Base-by-base conservation (phyloP, 129 eudicot genomes). In the Centrapalus pauciflorus region DNA sequence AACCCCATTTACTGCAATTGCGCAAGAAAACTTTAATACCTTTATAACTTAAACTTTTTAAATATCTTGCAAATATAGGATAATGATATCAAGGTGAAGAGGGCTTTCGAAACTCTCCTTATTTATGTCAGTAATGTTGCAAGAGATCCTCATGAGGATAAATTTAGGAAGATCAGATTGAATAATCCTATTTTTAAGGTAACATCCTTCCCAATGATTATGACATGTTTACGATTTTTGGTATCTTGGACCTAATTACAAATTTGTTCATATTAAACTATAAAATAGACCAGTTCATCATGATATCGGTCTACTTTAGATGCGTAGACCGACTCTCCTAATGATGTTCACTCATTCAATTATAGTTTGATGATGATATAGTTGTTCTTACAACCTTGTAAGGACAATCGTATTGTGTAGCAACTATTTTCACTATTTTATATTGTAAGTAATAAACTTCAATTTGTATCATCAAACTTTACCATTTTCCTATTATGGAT, bases 131-230 rank as follows among this genome's bases (percentile, higher is more conserved):
- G 79, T 61, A 93, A 93, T 71, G 85, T 88, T 66, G 78, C 71
- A 19, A 73, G 73, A 52, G 65, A 86, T 79, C 98, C 95, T 6
- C 81, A 85, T 4, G 95, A 88, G 78, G 87, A 67, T 58, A 93
- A 76, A 58, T 93, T 72, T 73, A 79, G 96, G 81, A 83, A 76
- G 78, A 93, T 93, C 57, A 84, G 96, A 24, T 41, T 88, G 64
- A 82, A 76, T 75, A 93, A 88, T 71, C 96, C 90, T 35, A 76
- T 76, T 23, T 93, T 88, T 72, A 87, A 83, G 98, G 96, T 88
- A 65, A 38, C 76, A 3, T 33, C 4, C 67, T 59, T 40, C 25
- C n/a, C n/a, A n/a, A n/a, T n/a, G n/a, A n/a, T 12, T 11, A 4
- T 35, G 5, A 33, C 19, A 35, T 35, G n/a, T 72, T 43, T 16